Evolutionary conservation across 192 early-diverging fungal genomes (phyloP), one percentile per base, ranked within the genome.

Genomic region (Ambispora gerdemannii): DNA sequence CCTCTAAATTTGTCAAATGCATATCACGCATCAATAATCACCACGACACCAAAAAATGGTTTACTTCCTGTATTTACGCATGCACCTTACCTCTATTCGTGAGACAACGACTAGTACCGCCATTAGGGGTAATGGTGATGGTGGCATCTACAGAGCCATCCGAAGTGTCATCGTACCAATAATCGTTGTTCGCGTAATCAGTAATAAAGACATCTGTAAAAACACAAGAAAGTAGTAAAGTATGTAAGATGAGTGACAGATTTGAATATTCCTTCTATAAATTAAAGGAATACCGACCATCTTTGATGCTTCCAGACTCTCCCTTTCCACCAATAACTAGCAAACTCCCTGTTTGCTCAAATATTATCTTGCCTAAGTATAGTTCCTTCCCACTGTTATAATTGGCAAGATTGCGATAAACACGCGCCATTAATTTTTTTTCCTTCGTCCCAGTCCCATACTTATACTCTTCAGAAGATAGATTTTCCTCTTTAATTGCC

Each of bases 241-340:
- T 20, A 34, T 35, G 22, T 49, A 64, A 38, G 1, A 38, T 64
- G 0, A 49, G 63, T 47, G 0, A 64, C 47, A 25, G 17, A 64
- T 64, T 64, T 6, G 32, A 62, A 32, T 19, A 35, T 0, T 25
- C 20, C 20, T 34, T 22, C 28, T 38, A 19, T 22, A 67, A 38
- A 20, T 33, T 17, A 19, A 51, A 67, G 20, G 4, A 8, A 38
- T 38, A 38, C n/a, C 24, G 19, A 67, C 64, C 19, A 1, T 51
- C 47, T 67, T 52, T 33, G 0, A 67, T 2, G 22, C 49, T 33
- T 22, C 64, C 64, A 67, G 64, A 52, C 6, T 52, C 6, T 50
- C 64, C 64, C 47, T 67, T 67, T 50, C 64, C 64, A 51, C 64
- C 64, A 33, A 67, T 51, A 67, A 67, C 31, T 67, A 67, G 20